Evolutionary conservation across 2,329 filamentous ascomycete genomes (phyloP).

Genomic region (Aspergillus phoenicis): DNA sequence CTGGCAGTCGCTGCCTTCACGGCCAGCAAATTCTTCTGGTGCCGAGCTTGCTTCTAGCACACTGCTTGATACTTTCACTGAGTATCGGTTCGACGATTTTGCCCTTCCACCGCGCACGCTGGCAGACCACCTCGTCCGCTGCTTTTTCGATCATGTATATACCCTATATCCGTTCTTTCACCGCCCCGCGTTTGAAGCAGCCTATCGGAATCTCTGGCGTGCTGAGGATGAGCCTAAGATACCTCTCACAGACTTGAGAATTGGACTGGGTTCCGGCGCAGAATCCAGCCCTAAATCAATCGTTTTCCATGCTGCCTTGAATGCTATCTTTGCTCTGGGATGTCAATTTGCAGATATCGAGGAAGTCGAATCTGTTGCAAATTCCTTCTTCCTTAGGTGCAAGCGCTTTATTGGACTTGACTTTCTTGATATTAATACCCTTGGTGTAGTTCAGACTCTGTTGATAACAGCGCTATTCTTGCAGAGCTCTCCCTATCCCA

Average conservation of each 20-base stretch:
- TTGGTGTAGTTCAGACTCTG: conserved; percentile 46
- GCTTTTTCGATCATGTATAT: conserved; percentile 45
- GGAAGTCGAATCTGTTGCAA: conserved; percentile 32
- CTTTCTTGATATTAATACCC: conserved; percentile 39
- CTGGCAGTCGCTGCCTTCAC: conserved; percentile 3
- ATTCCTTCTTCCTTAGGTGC: conserved; percentile 37
- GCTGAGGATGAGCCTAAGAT: not conserved
- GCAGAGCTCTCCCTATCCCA: conserved; percentile 44
- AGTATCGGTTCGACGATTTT: too few species aligned
- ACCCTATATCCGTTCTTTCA: conserved; percentile 51
- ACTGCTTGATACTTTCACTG: too few species aligned
- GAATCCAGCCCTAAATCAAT: conserved; percentile 31
- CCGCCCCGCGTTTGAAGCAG: conserved; percentile 41
- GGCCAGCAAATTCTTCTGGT: not conserved
- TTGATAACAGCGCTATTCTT: conserved; percentile 44
- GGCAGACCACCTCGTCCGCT: conserved; percentile 45
- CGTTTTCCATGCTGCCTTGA: conserved; percentile 47
- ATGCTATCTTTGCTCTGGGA: conserved; percentile 47
- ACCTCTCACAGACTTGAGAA: not conserved
- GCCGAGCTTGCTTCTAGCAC: too few species aligned
- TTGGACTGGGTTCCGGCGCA: conserved; percentile 39
- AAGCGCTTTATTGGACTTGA: conserved; percentile 40
- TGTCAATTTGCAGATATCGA: conserved; percentile 38
- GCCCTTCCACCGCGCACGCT: conserved; percentile 40
- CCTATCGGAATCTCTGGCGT: conserved; percentile 43